phyloP scores from a whole-genome alignment of 2,329 filamentous ascomycete genomes.

The Fusarium duplospermum region DNA sequence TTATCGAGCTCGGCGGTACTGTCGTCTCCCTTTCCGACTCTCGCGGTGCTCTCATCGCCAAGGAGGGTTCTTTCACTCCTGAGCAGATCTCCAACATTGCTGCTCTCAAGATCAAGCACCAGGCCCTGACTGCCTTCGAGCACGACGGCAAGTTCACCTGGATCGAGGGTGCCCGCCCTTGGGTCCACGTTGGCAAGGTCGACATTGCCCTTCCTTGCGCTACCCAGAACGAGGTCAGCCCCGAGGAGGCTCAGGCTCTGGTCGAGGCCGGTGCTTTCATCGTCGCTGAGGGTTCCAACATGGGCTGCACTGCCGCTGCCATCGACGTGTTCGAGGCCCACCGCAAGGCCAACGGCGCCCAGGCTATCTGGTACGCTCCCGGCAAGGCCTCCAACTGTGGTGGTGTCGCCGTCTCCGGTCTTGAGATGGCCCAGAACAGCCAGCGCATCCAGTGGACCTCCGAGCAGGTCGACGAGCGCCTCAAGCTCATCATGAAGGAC shows the following conservation, averaged over 20 bases:
- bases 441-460: conserved; percentile 84
- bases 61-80: conserved; percentile 78
- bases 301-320: conserved; percentile 96
- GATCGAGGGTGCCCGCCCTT: conserved; percentile 87
- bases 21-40: conserved; percentile 95
- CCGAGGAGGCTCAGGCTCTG: conserved; percentile 87
- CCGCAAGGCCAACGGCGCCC: conserved; percentile 74
- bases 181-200: conserved; percentile 89
- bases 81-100: conserved; percentile 85
- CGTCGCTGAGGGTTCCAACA: conserved; percentile 97
- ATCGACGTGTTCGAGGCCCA: conserved; percentile 91
- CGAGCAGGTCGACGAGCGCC: conserved; percentile 90
- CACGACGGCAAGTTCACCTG: conserved; percentile 81
- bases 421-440: conserved; percentile 99
- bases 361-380: conserved; percentile 93
- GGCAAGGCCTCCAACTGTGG: conserved; percentile 98
- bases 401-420: conserved; percentile 94
- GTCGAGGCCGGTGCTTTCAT: conserved; percentile 82
- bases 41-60: conserved; percentile 84
- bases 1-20: conserved; percentile 92
- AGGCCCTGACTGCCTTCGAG: conserved; percentile 81
- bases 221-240: conserved; percentile 97
- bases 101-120: conserved; percentile 85
- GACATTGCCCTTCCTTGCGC: conserved; percentile 93
- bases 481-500: conserved; percentile 94